Conservation (phyloP, 2,329 filamentous ascomycete genomes). For the Fusarium dlaminii region DNA sequence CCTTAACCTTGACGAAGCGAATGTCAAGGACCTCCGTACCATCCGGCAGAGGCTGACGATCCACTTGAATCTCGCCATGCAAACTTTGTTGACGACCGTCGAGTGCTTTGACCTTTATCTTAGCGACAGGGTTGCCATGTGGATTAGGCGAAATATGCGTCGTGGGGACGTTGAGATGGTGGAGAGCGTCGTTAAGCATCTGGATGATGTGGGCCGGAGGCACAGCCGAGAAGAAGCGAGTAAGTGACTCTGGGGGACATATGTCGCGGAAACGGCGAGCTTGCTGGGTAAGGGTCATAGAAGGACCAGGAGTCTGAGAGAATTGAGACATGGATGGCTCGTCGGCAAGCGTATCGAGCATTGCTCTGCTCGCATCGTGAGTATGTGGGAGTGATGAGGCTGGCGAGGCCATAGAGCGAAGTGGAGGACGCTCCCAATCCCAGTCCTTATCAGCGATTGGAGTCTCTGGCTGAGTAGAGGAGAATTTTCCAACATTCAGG, state of each 20-base stretch:
- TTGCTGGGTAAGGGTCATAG: constrained; percentile 86
- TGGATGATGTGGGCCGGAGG: constrained; percentile 79
- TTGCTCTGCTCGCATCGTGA: constrained; percentile 50
- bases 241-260: constrained; percentile 85
- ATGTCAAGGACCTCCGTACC: constrained; percentile 78
- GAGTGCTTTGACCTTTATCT: constrained; percentile 77
- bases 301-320: constrained; percentile 78
- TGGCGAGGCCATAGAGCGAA: constrained; percentile 61
- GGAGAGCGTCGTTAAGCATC: constrained; percentile 81
- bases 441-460: constrained; percentile 79
- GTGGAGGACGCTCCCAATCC: constrained; percentile 84
- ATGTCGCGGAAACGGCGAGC: constrained; percentile 92
- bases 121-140: constrained; percentile 66
- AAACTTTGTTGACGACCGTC: constrained; percentile 78
- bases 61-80: constrained; percentile 79
- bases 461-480: constrained; percentile 87
- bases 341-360: constrained; percentile 76
- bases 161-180: constrained; percentile 84
- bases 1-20: constrained; percentile 92
- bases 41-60: constrained; percentile 68
- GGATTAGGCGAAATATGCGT: constrained; percentile 58
- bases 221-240: constrained; percentile 90
- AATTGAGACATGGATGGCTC: constrained; percentile 92
- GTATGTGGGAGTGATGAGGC: constrained; percentile 48
- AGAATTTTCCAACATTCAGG: constrained; percentile 61